Base-by-base conservation (phyloP, 106 monocot genomes). In the Platanthera guangdongensis region DNA sequence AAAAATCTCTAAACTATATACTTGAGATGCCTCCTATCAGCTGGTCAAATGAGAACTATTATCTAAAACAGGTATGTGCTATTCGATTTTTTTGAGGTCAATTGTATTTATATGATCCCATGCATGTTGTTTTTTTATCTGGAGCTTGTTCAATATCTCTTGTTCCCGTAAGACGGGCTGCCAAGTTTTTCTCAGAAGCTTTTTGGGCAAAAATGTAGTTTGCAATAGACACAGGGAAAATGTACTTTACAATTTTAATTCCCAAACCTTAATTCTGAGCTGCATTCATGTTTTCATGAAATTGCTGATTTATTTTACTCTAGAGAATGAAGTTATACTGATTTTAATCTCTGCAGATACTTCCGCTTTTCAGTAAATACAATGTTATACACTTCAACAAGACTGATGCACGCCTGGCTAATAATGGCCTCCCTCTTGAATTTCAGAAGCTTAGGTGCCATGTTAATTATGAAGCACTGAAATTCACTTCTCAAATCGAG, bases 21-120 rank as follows among this genome's bases (percentile, higher is more conserved):
- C 77, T 90, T 72, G 52, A 50, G 52, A 88, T 99, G 94, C 83
- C 86, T 78, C 97, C 97, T 65, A 83, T 94, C 47, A 99, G 94
- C 74, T 99, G 97, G 97, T 99, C 97, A 51, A 86, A 84, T 74
- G 94, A 94, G 67, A 86, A 83, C 51, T 99, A 99, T 82, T 99
- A 99, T 80, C 77, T 99, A 80, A 70, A 87, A 51, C 94, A 94
- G 91, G 97, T 99, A 70, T 79, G 85, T n/a, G 55, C 69, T 77
- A 39, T 39, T 45, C 9, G 64, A 47, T 16, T 13, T n/a, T 67
- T 47, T 46, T 70, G 5, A 11, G 9, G 10, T 39, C 16, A 50
- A 64, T 53, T 21, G 39, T 8, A 65, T 65, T 39, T 65, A 65
- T 65, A 32, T 32, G 12, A 63, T 63, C 22, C 62, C 62, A 63